phyloP scores from a whole-genome alignment of 768 basidiomycete species.

The Rubroboletus satanas region DNA sequence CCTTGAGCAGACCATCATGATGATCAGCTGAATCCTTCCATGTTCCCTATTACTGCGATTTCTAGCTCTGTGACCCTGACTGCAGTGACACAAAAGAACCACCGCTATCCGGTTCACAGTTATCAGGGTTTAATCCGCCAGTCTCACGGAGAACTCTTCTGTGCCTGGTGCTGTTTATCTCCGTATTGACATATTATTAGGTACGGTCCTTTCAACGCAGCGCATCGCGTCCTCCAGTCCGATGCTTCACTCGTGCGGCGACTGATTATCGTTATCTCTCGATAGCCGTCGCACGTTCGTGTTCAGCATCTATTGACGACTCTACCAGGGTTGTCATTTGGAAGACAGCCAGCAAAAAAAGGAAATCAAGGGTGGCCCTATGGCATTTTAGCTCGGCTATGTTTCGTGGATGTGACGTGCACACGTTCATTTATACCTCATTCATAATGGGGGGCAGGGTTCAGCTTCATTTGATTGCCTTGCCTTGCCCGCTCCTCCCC shows the following conservation, averaged over 20 bases:
- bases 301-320: no score
- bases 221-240: no score
- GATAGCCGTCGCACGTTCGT: no score
- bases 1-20: not conserved
- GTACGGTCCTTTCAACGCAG: not conserved
- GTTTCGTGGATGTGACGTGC: not conserved
- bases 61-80: conserved; percentile 12
- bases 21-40: not conserved
- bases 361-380: no score
- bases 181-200: conserved; percentile 10
- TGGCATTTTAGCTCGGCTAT: no score
- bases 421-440: conserved; percentile 25
- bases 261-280: no score
- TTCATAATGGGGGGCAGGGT: conserved; percentile 15
- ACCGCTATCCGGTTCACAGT: conserved; percentile 9
- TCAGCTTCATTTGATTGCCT: conserved; percentile 12
- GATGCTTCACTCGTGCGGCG: no score
- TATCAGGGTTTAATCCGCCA: conserved; percentile 18
- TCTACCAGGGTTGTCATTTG: no score
- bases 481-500: conserved; percentile 5
- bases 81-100: not conserved
- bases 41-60: not conserved
- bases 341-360: no score
- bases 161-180: conserved; percentile 6
- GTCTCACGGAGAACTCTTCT: conserved; percentile 7